A percentile compares a stretch with the other conserved stretches of the same genome.
phyloP scores from a whole-genome alignment of 2,329 filamentous ascomycete species.

The Chaetomium strumarium region DNA sequence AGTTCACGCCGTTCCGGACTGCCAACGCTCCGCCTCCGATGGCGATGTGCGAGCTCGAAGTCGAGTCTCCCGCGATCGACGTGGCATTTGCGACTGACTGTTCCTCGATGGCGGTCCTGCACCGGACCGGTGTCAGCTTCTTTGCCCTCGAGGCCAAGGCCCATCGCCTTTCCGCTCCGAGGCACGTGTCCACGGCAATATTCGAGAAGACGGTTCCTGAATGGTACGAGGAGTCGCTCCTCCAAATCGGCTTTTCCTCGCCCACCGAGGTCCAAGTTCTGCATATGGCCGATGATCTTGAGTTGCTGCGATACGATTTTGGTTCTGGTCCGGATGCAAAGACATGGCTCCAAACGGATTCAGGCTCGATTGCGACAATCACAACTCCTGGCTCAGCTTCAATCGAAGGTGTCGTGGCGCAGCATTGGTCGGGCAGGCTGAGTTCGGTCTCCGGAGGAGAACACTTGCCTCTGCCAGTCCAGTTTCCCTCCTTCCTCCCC shows the following conservation, averaged over 20 bases:
- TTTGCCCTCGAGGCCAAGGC: conserved; percentile 63
- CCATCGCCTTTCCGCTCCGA: conserved; percentile 43
- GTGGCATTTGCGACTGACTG: conserved; percentile 65
- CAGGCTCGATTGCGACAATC: conserved; percentile 18
- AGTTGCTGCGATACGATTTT: conserved; percentile 20
- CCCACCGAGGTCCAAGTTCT: conserved; percentile 31
- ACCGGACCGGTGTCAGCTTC: conserved; percentile 58
- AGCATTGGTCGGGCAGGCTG: conserved; percentile 42
- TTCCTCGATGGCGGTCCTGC: conserved; percentile 64
- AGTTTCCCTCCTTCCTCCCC: conserved; percentile 44
- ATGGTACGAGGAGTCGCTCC: conserved; percentile 19
- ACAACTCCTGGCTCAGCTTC: conserved; percentile 13
- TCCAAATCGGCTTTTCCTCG: conserved; percentile 30
- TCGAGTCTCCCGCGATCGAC: conserved; percentile 62
- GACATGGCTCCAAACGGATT: conserved; percentile 13
- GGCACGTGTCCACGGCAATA: conserved; percentile 26
- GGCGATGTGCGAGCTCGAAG: conserved; percentile 67
- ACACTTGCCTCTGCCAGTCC: conserved; percentile 32
- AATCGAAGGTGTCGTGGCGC: conserved; percentile 35
- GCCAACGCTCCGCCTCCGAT: conserved; percentile 91
- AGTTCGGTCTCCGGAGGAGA: conserved; percentile 33
- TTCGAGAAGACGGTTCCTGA: conserved; percentile 7
- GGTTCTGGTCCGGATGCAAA: not conserved
- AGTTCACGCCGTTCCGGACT: conserved; percentile 76
- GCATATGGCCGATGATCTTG: conserved; percentile 29